Conservation (phyloP, 2,329 filamentous ascomycete species). For the Hysterium pulicare region DNA sequence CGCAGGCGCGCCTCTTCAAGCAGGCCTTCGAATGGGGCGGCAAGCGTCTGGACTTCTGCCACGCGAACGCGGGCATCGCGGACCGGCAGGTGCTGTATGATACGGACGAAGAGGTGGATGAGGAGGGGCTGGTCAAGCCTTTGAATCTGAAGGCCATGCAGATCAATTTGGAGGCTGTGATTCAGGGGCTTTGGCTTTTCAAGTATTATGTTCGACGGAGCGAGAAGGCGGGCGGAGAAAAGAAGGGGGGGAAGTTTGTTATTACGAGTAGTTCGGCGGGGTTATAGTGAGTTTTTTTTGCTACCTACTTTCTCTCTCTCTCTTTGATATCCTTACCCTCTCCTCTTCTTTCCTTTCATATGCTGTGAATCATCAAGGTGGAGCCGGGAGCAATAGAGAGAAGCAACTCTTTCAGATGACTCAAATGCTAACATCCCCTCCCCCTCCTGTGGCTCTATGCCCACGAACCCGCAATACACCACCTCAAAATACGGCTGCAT, state of each 20-base stretch:
- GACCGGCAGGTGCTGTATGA: slow-evolving; percentile 39
- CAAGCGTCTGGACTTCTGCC: slow-evolving; percentile 40
- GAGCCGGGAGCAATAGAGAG: too few relatives aligned
- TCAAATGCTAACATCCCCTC: too few relatives aligned
- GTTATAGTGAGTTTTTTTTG: slow-evolving; percentile 27
- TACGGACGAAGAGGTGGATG: slow-evolving; percentile 24
- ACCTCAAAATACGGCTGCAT: slow-evolving; percentile 43
- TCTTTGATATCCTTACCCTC: neutral
- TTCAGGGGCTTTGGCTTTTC: slow-evolving; percentile 43
- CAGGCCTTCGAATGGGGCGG: slow-evolving; percentile 42
- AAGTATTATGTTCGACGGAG: slow-evolving; percentile 42
- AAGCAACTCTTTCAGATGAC: too few relatives aligned
- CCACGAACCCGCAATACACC: slow-evolving; percentile 40
- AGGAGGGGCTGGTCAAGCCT: slow-evolving; percentile 35
- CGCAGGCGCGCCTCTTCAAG: slow-evolving; percentile 39
- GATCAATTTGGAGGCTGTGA: slow-evolving; percentile 40
- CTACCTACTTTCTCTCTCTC: neutral
- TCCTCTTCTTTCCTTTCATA: too few relatives aligned
- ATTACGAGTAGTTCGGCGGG: slow-evolving; percentile 39
- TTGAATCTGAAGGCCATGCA: slow-evolving; percentile 38
- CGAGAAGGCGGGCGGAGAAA: slow-evolving; percentile 30
- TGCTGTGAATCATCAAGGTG: too few relatives aligned
- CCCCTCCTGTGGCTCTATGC: slow-evolving; percentile 16
- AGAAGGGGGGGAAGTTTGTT: slow-evolving; percentile 38
- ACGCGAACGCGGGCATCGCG: slow-evolving; percentile 44